Conservation (phyloP, 2,329 filamentous ascomycete genomes). For the Lasiodiplodia citricola region DNA sequence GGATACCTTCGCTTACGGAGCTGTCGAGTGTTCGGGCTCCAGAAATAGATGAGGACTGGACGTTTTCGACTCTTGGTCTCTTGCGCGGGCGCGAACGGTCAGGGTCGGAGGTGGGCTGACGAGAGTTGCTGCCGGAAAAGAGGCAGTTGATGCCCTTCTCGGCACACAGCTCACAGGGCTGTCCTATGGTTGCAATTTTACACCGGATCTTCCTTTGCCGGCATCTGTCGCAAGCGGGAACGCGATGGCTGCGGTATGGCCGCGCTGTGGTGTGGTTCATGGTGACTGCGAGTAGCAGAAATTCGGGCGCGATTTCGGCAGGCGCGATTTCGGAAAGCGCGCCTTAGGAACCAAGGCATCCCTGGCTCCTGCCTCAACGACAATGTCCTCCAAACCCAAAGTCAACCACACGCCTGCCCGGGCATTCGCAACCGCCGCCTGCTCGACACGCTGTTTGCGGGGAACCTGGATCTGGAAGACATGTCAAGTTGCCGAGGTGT, state of each 20-base stretch:
- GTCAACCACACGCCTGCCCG: no score
- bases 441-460: neutral
- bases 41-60: conserved; percentile 30
- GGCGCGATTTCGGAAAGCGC: neutral
- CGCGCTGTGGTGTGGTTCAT: conserved; percentile 30
- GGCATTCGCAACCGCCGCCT: neutral
- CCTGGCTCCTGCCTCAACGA: neutral
- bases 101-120: conserved; percentile 30
- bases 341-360: no score
- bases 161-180: conserved; percentile 47
- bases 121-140: conserved; percentile 35
- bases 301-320: neutral
- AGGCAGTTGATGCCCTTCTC: conserved; percentile 45
- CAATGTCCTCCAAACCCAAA: no score
- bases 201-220: conserved; percentile 49
- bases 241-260: conserved; percentile 50
- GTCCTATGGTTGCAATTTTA: conserved; percentile 46
- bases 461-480: neutral
- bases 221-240: conserved; percentile 49
- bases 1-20: conserved; percentile 36
- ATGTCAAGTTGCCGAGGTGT: neutral
- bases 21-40: conserved; percentile 35
- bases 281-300: neutral
- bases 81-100: conserved; percentile 33
- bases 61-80: conserved; percentile 37